Percentiles rank a stretch among this genome's conserved stretches.
Conservation (phyloP, 1,284 basidiomycete genomes). For the Rugosomyces carneus region DNA sequence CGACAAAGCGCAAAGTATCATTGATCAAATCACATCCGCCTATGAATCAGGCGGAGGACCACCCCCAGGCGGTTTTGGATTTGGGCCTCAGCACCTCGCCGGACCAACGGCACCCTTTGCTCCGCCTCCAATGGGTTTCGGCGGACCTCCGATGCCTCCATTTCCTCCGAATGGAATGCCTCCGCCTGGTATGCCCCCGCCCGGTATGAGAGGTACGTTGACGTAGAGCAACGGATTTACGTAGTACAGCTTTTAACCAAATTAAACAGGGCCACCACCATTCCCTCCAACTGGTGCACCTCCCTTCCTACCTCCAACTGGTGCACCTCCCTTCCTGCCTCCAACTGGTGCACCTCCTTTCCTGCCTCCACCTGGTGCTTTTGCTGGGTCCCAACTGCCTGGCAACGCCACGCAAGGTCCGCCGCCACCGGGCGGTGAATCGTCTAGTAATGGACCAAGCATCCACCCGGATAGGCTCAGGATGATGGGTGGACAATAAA, state of each 20-base stretch:
- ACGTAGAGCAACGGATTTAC: too few relatives aligned
- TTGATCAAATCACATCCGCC: constrained; percentile 90
- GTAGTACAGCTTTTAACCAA: not conserved
- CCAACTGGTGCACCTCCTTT: constrained; percentile 52
- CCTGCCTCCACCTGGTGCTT: constrained; percentile 26
- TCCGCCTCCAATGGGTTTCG: constrained; percentile 41
- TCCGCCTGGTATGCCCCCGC: constrained; percentile 15
- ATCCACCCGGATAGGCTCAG: constrained; percentile 85
- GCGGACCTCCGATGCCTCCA: constrained; percentile 32
- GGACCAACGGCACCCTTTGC: constrained; percentile 47
- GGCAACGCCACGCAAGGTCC: constrained; percentile 15
- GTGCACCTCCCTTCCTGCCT: constrained; percentile 30
- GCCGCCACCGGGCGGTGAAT: constrained; percentile 18
- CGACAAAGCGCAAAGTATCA: constrained; percentile 93
- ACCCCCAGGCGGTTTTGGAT: constrained; percentile 77
- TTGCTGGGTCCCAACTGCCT: constrained; percentile 29
- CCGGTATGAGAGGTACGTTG: constrained; percentile 14
- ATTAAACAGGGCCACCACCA: constrained; percentile 2
- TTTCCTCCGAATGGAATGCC: constrained; percentile 49
- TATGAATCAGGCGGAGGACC: constrained; percentile 85
- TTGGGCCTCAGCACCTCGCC: constrained; percentile 69
- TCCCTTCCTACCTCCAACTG: constrained; percentile 31
- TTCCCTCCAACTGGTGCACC: constrained; percentile 44
- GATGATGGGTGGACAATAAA: constrained; percentile 54
- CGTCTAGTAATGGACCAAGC: constrained; percentile 36